Evolutionary conservation across 306 rosid genomes (phyloP), one percentile per base, ranked within the genome.

Genomic region (Sicyos baderoa): DNA sequence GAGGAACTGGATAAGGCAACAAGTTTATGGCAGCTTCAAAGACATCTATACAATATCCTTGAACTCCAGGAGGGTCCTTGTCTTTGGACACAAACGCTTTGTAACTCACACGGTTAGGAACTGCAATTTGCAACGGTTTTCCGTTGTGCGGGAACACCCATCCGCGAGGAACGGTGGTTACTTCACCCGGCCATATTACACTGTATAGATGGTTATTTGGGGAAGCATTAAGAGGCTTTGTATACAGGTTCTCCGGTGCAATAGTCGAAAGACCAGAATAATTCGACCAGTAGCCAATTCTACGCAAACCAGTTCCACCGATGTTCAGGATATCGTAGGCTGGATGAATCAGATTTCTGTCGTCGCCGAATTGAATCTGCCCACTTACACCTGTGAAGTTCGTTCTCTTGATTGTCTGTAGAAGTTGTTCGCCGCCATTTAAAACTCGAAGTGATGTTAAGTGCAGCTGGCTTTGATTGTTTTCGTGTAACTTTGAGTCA

Each of bases 131-230:
- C n/a, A 91, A 85, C 12, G 91, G 90, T 78, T 73, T 84, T 14
- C 97, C 97, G 70, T 88, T 91, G 83, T 88, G 83, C 32, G 97
- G 97, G 68, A 91, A 91, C 23, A 91, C 89, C 97, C 97, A 91
- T 67, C 96, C 97, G 53, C 80, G 79, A n/a, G 97, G 97, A 49
- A 0, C 57, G 17, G 17, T 6, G 25, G 78, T 60, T 22, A 54
- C 54, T 76, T 87, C 94, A n/a, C 96, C 96, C 0, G 97, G 97
- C 97, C 97, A 91, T 84, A 83, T 77, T 49, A 91, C 85, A 73
- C 73, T 74, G 35, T 78, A 70, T 45, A 88, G 85, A 48, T 79
- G 84, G 76, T 49, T 82, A 61, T 82, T 83, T 52, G 62, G 45
- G 35, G 82, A 79, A 25, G 44, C 50, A 75, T 79, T 78, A 0